These are phyloP conservation scores for Avena sativa DNA, from an alignment of 176 grass and related monocot species.

Conservation along the genomic window DNA sequence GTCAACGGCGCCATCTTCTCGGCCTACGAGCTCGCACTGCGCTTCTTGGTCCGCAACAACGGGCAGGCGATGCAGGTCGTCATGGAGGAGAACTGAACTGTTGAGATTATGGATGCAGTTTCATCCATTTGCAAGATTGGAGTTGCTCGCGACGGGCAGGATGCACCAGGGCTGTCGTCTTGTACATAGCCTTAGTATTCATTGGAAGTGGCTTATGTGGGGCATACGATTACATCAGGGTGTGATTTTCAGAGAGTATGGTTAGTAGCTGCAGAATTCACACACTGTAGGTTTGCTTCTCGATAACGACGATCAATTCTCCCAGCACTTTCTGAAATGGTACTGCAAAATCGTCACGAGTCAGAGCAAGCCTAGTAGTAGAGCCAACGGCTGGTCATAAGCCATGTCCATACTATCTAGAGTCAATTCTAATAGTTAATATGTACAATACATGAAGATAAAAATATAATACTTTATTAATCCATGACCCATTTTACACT, in stretches of 20 bases:
- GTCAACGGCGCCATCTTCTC: constrained; percentile 97
- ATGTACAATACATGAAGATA: no score
- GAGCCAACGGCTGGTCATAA: no score
- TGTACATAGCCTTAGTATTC: constrained; percentile 42
- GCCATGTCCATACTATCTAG: no score
- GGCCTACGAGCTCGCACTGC: constrained; percentile 82
- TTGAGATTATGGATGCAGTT: not conserved
- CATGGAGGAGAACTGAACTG: constrained; percentile 76
- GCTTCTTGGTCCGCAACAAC: constrained; percentile 59
- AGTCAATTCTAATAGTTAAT: no score
- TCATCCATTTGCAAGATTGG: not conserved
- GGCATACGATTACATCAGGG: not conserved
- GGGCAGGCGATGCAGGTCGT: constrained; percentile 45
- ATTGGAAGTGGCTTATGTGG: not conserved
- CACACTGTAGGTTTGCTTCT: not conserved
- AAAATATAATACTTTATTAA: no score
- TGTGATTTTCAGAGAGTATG: not conserved
- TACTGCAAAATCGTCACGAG: not conserved
- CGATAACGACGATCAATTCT: constrained; percentile 38
- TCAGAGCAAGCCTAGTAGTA: no score
- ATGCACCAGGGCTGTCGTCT: not conserved
- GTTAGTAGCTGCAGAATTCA: constrained; percentile 1
- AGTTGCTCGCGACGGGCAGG: constrained; percentile 3
- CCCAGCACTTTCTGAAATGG: not conserved
- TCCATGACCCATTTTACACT: no score